Conservation (phyloP, 441 rosid species). For the Rhodomyrtus psidioides region DNA sequence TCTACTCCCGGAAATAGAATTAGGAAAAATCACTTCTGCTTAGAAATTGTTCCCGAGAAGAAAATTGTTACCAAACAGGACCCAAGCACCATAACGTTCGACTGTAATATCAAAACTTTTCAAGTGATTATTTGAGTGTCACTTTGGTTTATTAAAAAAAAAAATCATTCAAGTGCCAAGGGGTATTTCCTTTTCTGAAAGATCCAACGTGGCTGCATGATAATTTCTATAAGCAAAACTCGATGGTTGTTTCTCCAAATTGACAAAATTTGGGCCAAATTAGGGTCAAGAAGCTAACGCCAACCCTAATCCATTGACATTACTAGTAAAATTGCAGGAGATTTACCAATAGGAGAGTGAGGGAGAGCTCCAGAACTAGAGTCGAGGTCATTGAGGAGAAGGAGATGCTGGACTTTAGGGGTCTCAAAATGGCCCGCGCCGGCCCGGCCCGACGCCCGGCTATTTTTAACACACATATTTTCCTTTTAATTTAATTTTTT, state of each 20-base stretch:
- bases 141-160: background rate
- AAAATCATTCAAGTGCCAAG: background rate
- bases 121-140: background rate
- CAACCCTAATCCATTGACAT: background rate
- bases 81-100: background rate
- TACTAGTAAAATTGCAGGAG: background rate
- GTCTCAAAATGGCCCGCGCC: too few relatives aligned
- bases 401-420: background rate
- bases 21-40: too few relatives aligned
- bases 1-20: too few relatives aligned
- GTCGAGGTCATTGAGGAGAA: background rate
- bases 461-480: too few relatives aligned
- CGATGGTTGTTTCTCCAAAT: background rate
- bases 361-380: background rate
- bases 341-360: background rate
- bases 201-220: background rate
- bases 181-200: background rate
- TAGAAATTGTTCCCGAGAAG: too few relatives aligned
- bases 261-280: background rate
- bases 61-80: too few relatives aligned
- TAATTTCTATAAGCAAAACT: background rate
- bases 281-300: background rate
- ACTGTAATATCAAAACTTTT: background rate
- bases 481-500: too few relatives aligned
- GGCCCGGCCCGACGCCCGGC: too few relatives aligned